A percentile compares a stretch with the other conserved stretches of the same genome.
phyloP scores from a whole-genome alignment of 257 asterid species.

The Ocimum tenuiflorum region DNA sequence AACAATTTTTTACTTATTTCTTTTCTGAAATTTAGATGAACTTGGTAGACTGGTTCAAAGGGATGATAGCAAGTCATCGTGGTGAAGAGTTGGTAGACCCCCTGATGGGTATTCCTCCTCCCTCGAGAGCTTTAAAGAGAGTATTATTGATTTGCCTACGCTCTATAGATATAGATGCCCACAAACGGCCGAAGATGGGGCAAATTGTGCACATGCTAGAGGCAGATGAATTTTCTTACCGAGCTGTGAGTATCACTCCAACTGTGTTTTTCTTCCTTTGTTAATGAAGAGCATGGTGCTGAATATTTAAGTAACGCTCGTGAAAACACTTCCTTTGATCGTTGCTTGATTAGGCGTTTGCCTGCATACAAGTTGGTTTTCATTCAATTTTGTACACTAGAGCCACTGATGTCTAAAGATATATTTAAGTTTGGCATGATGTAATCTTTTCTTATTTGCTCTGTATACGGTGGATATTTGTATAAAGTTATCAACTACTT shows the following conservation, averaged over 20 bases:
- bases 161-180: conserved; percentile 75
- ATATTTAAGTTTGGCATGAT: too few relatives aligned
- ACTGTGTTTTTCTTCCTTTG: too few relatives aligned
- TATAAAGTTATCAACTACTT: background rate
- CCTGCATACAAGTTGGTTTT: too few relatives aligned
- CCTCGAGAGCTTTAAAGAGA: conserved; percentile 75
- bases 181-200: conserved; percentile 96
- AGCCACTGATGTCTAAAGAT: too few relatives aligned
- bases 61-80: conserved; percentile 68
- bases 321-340: too few relatives aligned
- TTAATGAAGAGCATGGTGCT: too few relatives aligned
- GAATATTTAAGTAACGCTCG: too few relatives aligned
- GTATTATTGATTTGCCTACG: conserved; percentile 73
- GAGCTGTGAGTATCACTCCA: conserved; percentile 31
- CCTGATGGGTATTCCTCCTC: conserved; percentile 55
- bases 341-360: too few relatives aligned
- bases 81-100: conserved; percentile 86
- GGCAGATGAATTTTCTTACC: conserved; percentile 81
- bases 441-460: too few relatives aligned
- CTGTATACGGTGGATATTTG: background rate
- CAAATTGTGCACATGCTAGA: conserved; percentile 98
- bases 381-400: too few relatives aligned
- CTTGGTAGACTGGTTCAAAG: conserved; percentile 94
- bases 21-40: conserved; percentile 60
- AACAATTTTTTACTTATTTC: background rate